Base-by-base conservation (phyloP, 1,284 basidiomycete species). In the Rhizopogon hawkerae region DNA sequence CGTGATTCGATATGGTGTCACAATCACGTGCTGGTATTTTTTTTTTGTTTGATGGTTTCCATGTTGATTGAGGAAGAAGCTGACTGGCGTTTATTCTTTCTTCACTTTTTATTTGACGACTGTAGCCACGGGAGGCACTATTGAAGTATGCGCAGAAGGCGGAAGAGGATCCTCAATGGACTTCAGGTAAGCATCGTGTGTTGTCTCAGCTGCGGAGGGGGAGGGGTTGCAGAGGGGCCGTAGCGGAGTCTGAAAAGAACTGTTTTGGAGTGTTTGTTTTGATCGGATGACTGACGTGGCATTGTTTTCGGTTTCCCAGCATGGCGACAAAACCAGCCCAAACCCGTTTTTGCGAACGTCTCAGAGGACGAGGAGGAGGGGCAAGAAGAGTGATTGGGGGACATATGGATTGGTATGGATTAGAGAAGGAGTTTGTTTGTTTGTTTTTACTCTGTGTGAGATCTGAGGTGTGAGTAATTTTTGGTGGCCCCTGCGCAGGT, bases 81-180 rank as follows among this genome's bases (percentile, higher is more conserved):
- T 60, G 14, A 64, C 61, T 60, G 58, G 58, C 57, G 53, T 51
- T 45, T 55, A 31, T 55, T 48, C 55, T 54, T 51, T 56, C 54
- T 54, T 49, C 53, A 54, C 55, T 57, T 45, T 54, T 46, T 57
- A 37, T 52, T 49, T 50, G 38, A 55, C 54, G 61, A 41, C 72
- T 18, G n/a, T 42, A 98, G 89, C 95, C 95, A 29, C 84, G 95
- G 56, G 93, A 97, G 70, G 95, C 95, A 3, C 71, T 98, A 55
- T 85, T 98, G 75, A 92, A 86, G 69, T 98, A 95, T 61, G 95
- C 94, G 16, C 72, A 84, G 18, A 66, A 73, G 56, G 84, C 84
- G 58, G 81, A 90, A 26, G 70, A 76, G 51, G 84, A 93, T 63
- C 87, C 86, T 43, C 76, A 81, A 58, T 92, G 85, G 84, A 92